Base-by-base conservation (phyloP, 805 yeast genomes). In the Hanseniaspora valbyensis region DNA sequence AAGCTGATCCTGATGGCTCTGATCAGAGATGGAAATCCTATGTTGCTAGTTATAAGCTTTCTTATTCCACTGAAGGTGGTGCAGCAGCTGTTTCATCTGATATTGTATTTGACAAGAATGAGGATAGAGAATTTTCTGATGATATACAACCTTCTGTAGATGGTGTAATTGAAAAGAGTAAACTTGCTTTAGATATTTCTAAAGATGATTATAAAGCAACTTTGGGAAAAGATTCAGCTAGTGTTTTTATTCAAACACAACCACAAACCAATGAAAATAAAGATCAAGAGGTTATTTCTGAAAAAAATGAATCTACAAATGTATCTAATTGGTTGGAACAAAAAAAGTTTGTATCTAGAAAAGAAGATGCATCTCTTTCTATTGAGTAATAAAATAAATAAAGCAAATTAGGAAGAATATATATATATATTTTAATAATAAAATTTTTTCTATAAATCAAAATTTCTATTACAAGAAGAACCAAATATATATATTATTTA, bases 21-120 rank as follows among this genome's bases (percentile, higher is more conserved):
- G 90, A 84, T 58, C 94, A 86, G 56, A 77, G 77, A 59, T 92
- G 95, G 83, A 89, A 87, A 62, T 90, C 92, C 68, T 92, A 92
- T 62, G 75, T 92, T 45, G 90, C 97, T 0, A 84, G 95, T 39
- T 92, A 83, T 64, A 77, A 89, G 39, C 83, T 92, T 84, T 83
- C 95, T 2, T 95, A 87, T 59, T 97, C 98, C 34, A 92, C 99
- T 2, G 99, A 92, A 65, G 97, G 97, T 28, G 83, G 92, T 16
- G 67, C 63, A 44, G 51, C 57, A 2, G 65, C 69, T 5, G 62
- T 61, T 40, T 77, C 74, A 57, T 75, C 74, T 13, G 79, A 75
- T 57, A 61, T 72, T 9, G 73, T 77, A 1, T 64, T 72, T 16
- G 72, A 70, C 25, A 76, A 72, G 53, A 78, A 74, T 57, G 77